Conservation (phyloP, 306 rosid genomes). For the Amphicarpaea edgeworthii region DNA sequence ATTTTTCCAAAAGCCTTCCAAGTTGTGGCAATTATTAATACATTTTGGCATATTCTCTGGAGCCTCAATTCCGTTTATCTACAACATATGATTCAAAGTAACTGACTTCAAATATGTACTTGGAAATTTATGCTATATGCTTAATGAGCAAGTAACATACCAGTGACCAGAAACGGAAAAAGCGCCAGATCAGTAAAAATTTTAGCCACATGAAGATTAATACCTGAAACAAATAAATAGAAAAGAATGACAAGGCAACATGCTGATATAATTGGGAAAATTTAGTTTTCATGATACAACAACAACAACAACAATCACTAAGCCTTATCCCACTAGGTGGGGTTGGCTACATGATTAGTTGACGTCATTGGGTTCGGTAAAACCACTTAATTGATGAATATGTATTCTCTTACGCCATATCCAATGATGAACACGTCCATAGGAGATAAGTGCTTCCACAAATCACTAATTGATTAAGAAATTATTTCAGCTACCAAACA, state of each 20-base stretch:
- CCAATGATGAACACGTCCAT: slow-evolving; percentile 85
- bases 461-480: slow-evolving; percentile 60
- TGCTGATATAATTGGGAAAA: slow-evolving; percentile 29
- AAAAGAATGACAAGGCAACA: slow-evolving; percentile 26
- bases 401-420: slow-evolving; percentile 84
- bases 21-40: slow-evolving; percentile 82
- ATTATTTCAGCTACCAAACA: slow-evolving; percentile 46
- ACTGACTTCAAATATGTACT: slow-evolving; percentile 22
- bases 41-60: slow-evolving; percentile 99
- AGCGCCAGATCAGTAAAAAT: slow-evolving; percentile 91
- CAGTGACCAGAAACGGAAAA: slow-evolving; percentile 92
- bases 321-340: slow-evolving; percentile 33
- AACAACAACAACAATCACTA: background rate
- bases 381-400: slow-evolving; percentile 37
- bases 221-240: slow-evolving; percentile 65
- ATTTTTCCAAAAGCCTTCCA: slow-evolving; percentile 95
- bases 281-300: slow-evolving; percentile 18
- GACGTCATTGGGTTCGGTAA: slow-evolving; percentile 7
- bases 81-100: slow-evolving; percentile 42
- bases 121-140: slow-evolving; percentile 31
- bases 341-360: slow-evolving; percentile 12
- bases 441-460: slow-evolving; percentile 84
- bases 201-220: slow-evolving; percentile 96
- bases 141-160: slow-evolving; percentile 58
- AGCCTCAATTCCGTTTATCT: slow-evolving; percentile 86